Percentiles rank a stretch among this genome's conserved stretches.
phyloP scores from a whole-genome alignment of 495 filamentous ascomycete species.

The Aspergillus baeticus region DNA sequence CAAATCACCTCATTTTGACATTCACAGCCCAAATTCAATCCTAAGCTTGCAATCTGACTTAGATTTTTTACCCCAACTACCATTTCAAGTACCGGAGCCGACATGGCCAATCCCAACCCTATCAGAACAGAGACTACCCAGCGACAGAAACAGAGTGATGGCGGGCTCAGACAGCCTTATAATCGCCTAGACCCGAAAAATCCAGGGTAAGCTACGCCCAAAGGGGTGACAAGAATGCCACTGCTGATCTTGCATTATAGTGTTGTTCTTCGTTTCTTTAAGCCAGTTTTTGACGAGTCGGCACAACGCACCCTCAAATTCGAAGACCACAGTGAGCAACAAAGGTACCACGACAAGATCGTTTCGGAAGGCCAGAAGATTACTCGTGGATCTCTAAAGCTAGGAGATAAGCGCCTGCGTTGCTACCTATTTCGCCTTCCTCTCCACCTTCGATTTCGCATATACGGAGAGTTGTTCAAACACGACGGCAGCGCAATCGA shows the following conservation, averaged over 20 bases:
- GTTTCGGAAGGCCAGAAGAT: conserved; percentile 8
- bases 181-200: conserved; percentile 16
- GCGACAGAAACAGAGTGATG: not conserved
- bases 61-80: too few relatives aligned
- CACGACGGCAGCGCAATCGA: conserved; percentile 12
- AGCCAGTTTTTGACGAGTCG: conserved; percentile 5
- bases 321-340: conserved; percentile 5
- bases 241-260: not conserved
- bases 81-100: too few relatives aligned
- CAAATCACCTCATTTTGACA: too few relatives aligned
- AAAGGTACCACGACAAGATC: conserved; percentile 7
- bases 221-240: not conserved
- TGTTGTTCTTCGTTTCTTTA: conserved; percentile 6
- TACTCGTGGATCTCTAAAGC: not conserved
- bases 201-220: conserved; percentile 1
- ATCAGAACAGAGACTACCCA: not conserved
- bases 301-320: conserved; percentile 1
- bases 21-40: too few relatives aligned
- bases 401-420: not conserved
- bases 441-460: conserved; percentile 12
- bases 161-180: not conserved
- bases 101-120: not conserved
- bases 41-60: too few relatives aligned
- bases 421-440: conserved; percentile 18
- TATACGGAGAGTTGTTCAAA: conserved; percentile 13